Evolutionary conservation across 768 basidiomycete genomes (phyloP).

Genomic region (Mrakia frigida): DNA sequence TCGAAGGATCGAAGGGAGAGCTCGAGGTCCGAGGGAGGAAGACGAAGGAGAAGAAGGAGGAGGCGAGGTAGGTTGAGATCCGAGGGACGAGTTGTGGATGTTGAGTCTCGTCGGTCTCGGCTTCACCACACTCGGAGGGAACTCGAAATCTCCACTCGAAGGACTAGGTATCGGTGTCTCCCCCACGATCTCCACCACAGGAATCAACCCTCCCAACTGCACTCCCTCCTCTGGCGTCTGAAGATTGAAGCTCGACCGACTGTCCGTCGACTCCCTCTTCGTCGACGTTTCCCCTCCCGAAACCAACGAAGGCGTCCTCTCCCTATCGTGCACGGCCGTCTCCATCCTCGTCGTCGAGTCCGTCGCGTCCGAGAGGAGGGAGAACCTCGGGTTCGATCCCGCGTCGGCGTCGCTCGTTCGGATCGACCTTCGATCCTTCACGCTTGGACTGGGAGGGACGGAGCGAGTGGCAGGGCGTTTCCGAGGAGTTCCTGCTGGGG

Average conservation of each 20-base stretch:
- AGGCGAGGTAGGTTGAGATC: neutral
- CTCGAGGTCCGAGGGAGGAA: conserved; percentile 10
- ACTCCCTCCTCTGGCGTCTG: neutral
- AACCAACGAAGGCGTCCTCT: conserved; percentile 25
- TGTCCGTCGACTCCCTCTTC: conserved; percentile 21
- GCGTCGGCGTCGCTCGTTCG: conserved; percentile 9
- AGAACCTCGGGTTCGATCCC: neutral
- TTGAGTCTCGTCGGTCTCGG: neutral
- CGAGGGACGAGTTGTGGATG: neutral
- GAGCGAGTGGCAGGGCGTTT: neutral
- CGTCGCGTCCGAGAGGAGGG: neutral
- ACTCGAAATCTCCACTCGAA: neutral
- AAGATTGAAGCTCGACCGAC: conserved; percentile 10
- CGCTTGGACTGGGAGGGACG: neutral
- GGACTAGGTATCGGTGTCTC: neutral
- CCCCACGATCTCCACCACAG: conserved; percentile 11
- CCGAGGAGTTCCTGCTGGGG: neutral
- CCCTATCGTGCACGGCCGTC: conserved; percentile 5
- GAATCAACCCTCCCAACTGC: neutral
- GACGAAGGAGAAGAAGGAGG: neutral
- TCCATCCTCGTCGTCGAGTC: neutral
- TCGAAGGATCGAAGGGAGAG: conserved; percentile 25
- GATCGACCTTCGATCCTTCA: conserved; percentile 7
- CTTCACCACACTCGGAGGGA: neutral
- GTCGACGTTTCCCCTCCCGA: neutral